Evolutionary conservation across 495 filamentous ascomycete species (phyloP).

Genomic region (Aspergillus olivimuriae): DNA sequence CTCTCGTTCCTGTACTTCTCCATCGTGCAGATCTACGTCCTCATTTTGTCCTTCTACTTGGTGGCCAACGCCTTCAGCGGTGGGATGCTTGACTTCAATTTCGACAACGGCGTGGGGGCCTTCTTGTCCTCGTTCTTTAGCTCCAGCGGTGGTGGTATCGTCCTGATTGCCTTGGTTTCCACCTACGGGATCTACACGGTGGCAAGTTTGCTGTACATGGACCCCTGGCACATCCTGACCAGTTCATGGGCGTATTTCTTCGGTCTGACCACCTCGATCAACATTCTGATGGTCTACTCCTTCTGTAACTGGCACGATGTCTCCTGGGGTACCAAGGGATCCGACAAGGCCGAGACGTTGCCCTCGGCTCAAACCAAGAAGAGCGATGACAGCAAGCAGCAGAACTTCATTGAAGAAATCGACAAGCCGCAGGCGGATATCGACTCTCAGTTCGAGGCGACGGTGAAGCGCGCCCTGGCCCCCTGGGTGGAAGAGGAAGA

Average conservation of each 20-base stretch:
- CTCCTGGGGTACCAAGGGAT: constrained; percentile 98
- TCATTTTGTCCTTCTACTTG: constrained; percentile 80
- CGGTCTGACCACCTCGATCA: constrained; percentile 94
- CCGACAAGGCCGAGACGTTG: constrained; percentile 89
- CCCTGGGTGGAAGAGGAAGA: constrained; percentile 69
- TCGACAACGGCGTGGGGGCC: constrained; percentile 38
- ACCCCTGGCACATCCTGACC: constrained; percentile 99
- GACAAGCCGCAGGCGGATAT: constrained; percentile 98
- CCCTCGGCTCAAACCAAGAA: constrained; percentile 82
- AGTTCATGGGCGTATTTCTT: constrained; percentile 90
- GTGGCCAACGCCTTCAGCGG: constrained; percentile 72
- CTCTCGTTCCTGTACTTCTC: constrained; percentile 82
- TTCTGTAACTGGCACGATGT: constrained; percentile 99
- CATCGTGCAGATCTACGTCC: constrained; percentile 80
- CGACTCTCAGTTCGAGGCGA: constrained; percentile 91
- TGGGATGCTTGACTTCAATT: constrained; percentile 46
- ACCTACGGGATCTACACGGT: constrained; percentile 96
- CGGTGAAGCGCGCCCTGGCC: constrained; percentile 83
- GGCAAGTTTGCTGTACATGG: constrained; percentile 91
- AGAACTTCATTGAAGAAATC: constrained; percentile 86
- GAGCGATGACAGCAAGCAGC: constrained; percentile 69
- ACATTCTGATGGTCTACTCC: constrained; percentile 94
- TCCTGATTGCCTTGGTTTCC: constrained; percentile 83
- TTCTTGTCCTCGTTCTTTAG: constrained; percentile 73
- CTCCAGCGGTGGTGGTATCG: constrained; percentile 65